Evolutionary conservation across 176 grass and related monocot species (phyloP).

Genomic region (Sorghum bicolor): Sorghum_bicolor_NCBIv3 NC_012876.2:4237001-4237500

Average conservation of each 20-base stretch:
- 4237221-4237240: conserved; percentile 10
- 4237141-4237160: conserved; percentile 23
- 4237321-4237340: conserved; percentile 18
- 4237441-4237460: conserved; percentile 64
- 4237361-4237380: conserved; percentile 47
- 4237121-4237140: conserved; percentile 22
- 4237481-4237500: conserved; percentile 43
- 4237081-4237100: no score
- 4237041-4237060: conserved; percentile 17
- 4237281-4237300: conserved; percentile 26
- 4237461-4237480: conserved; percentile 50
- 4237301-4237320: conserved; percentile 5
- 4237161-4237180: conserved; percentile 23
- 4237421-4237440: conserved; percentile 62
- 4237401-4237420: conserved; percentile 64
- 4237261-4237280: conserved; percentile 27
- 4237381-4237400: conserved; percentile 51
- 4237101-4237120: no score
- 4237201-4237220: conserved; percentile 38
- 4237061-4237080: no score
- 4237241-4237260: conserved; percentile 8
- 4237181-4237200: conserved; percentile 23
- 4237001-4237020: neutral
- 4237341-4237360: conserved; percentile 58
- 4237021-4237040: conserved; percentile 17